Conservation (phyloP, 1,139 yeast genomes). For the Nakaseomyces kungkrabaensis region DNA sequence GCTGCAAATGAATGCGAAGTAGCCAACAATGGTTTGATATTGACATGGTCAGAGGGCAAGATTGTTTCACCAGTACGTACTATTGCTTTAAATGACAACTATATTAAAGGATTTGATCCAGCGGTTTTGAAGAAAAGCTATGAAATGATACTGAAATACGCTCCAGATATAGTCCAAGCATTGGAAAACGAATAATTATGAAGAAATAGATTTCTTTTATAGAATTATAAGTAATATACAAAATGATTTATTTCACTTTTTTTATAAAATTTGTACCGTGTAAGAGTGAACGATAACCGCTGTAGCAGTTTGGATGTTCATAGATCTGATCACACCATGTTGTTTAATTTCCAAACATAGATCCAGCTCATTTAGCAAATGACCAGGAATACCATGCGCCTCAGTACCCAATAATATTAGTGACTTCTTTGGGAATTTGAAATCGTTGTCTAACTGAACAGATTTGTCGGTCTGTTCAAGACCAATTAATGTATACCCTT, state of each 20-base stretch:
- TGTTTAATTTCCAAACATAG: slow-evolving; percentile 86
- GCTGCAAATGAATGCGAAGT: slow-evolving; percentile 79
- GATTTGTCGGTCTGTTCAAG: slow-evolving; percentile 89
- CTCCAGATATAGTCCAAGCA: slow-evolving; percentile 23
- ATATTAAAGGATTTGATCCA: slow-evolving; percentile 23
- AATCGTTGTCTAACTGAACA: slow-evolving; percentile 50
- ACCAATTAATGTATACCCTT: slow-evolving; percentile 82
- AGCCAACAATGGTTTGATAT: slow-evolving; percentile 66
- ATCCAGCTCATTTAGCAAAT: slow-evolving; percentile 70
- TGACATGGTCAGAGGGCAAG: slow-evolving; percentile 58
- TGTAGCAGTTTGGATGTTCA: slow-evolving; percentile 95
- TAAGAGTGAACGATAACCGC: slow-evolving; percentile 91
- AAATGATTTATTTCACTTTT: not conserved
- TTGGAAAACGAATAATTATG: slow-evolving; percentile 9
- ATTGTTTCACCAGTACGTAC: slow-evolving; percentile 58
- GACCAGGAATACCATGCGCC: slow-evolving; percentile 87
- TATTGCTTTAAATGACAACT: slow-evolving; percentile 36
- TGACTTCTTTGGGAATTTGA: slow-evolving; percentile 70
- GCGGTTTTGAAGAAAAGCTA: slow-evolving; percentile 17
- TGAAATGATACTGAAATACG: slow-evolving; percentile 21
- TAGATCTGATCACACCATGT: slow-evolving; percentile 81
- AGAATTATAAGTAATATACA: not conserved
- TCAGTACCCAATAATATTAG: slow-evolving; percentile 75
- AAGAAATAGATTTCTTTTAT: not conserved
- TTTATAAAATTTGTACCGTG: slow-evolving; percentile 53